phyloP scores from a whole-genome alignment of 192 early-diverging fungal genomes.

The Coemansia biformis region DNA sequence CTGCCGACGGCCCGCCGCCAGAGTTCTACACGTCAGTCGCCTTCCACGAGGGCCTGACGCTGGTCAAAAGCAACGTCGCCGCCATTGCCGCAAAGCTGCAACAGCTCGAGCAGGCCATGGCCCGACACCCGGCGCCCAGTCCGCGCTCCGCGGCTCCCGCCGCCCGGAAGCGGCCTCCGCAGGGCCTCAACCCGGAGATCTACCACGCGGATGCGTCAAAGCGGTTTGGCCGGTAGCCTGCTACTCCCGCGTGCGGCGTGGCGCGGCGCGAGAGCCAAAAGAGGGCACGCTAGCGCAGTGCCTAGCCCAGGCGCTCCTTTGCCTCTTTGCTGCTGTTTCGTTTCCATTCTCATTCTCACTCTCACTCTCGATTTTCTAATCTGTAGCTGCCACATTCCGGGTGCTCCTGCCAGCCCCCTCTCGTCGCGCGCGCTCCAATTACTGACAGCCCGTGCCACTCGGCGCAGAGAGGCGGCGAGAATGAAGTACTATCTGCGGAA shows the following conservation, averaged over 20 bases:
- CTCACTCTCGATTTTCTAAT: not conserved
- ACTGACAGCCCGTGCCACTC: too few species aligned
- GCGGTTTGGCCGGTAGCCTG: slow-evolving; percentile 18
- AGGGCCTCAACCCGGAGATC: slow-evolving; percentile 31
- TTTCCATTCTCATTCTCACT: too few species aligned
- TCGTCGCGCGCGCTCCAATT: too few species aligned
- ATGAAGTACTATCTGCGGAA: slow-evolving; percentile 41
- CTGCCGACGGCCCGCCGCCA: slow-evolving; percentile 12
- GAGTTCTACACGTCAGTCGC: slow-evolving; percentile 40
- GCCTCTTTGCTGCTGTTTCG: too few species aligned
- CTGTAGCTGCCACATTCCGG: too few species aligned
- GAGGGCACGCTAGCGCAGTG: too few species aligned
- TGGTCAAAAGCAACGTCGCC: slow-evolving; percentile 38
- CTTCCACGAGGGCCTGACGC: slow-evolving; percentile 25
- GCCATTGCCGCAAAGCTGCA: slow-evolving; percentile 40
- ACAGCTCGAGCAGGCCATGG: slow-evolving; percentile 27
- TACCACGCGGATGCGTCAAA: slow-evolving; percentile 33
- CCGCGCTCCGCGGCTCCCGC: slow-evolving; percentile 18
- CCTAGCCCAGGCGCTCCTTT: too few species aligned
- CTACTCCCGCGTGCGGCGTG: not conserved
- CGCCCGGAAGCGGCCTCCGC: slow-evolving; percentile 16
- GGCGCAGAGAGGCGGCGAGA: too few species aligned
- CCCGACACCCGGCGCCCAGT: slow-evolving; percentile 15
- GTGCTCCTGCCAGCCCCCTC: too few species aligned
- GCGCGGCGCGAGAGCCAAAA: too few species aligned